A percentile compares a stretch with the other conserved stretches of the same genome.
Evolutionary conservation across 495 filamentous ascomycete genomes (phyloP).

Genomic region (Lentithecium fluviatile): DNA sequence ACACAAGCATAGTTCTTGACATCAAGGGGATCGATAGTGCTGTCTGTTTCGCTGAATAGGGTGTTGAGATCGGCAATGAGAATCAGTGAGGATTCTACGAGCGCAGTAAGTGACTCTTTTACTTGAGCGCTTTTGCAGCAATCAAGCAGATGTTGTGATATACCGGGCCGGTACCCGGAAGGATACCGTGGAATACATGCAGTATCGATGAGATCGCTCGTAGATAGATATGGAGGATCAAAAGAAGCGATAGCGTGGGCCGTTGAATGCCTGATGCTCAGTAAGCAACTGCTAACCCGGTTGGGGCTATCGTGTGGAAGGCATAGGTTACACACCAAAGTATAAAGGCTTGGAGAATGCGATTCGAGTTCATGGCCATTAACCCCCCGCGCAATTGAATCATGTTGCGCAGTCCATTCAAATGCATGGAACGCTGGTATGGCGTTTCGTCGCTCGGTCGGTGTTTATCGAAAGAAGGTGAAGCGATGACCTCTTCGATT

Average conservation of each 20-base stretch:
- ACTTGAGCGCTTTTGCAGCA: conserved; percentile 25
- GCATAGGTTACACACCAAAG: conserved; percentile 36
- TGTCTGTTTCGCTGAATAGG: conserved; percentile 31
- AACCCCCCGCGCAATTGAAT: conserved; percentile 37
- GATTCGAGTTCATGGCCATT: conserved; percentile 32
- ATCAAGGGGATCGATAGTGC: conserved; percentile 34
- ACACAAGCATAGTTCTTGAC: conserved; percentile 35
- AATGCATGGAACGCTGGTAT: conserved; percentile 35
- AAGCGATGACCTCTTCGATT: conserved; percentile 37
- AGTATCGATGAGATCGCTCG: conserved; percentile 20
- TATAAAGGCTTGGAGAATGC: conserved; percentile 39
- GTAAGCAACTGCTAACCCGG: conserved; percentile 32
- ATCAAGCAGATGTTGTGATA: conserved; percentile 29
- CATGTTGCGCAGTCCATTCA: conserved; percentile 38
- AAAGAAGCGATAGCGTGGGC: conserved; percentile 36
- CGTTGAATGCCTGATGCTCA: conserved; percentile 37
- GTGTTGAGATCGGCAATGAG: conserved; percentile 32
- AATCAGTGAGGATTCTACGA: conserved; percentile 25
- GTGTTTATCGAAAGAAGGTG: conserved; percentile 24
- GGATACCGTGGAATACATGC: conserved; percentile 19
- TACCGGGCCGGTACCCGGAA: conserved; percentile 26
- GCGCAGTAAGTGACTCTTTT: conserved; percentile 20
- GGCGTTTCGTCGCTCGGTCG: conserved; percentile 17
- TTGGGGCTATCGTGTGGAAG: conserved; percentile 14
- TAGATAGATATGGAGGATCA: conserved; percentile 29